phyloP scores from a whole-genome alignment of 345 rosid species.

The Aegle marmelos region DNA sequence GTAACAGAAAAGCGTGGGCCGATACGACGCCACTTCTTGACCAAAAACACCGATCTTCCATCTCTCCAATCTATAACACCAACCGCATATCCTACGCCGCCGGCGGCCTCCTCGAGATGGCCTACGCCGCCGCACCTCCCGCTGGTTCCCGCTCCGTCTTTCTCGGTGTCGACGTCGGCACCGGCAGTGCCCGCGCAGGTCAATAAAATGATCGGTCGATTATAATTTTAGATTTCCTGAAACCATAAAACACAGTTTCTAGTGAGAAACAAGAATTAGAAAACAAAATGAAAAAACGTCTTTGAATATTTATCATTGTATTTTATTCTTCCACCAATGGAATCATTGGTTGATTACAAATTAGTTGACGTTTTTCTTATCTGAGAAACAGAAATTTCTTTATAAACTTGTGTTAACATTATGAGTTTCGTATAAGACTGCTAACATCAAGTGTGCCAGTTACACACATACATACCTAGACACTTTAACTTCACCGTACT shows the following conservation, averaged over 20 bases:
- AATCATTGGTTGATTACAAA: neutral
- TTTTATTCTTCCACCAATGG: too few relatives aligned
- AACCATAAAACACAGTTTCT: neutral
- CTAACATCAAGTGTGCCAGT: neutral
- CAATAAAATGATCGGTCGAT: neutral
- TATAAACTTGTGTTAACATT: neutral
- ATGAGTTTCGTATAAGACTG: neutral
- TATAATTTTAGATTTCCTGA: neutral
- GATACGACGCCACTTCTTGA: constrained; percentile 29
- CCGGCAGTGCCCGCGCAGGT: constrained; percentile 99
- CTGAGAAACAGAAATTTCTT: neutral
- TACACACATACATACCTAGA: too few relatives aligned
- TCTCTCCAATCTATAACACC: neutral
- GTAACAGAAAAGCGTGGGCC: constrained; percentile 3
- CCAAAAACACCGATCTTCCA: constrained; percentile 6
- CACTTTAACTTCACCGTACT: neutral
- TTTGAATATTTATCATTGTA: neutral
- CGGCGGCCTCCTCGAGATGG: constrained; percentile 40
- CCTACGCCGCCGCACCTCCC: constrained; percentile 31
- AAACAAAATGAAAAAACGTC: too few relatives aligned
- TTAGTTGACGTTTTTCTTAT: neutral
- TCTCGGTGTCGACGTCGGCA: constrained; percentile 96
- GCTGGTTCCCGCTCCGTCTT: constrained; percentile 45
- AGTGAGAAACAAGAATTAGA: neutral
- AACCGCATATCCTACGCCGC: constrained; percentile 10